phyloP scores from a whole-genome alignment of 2,329 filamentous ascomycete genomes.

The Gaeumannomyces sp. region DNA sequence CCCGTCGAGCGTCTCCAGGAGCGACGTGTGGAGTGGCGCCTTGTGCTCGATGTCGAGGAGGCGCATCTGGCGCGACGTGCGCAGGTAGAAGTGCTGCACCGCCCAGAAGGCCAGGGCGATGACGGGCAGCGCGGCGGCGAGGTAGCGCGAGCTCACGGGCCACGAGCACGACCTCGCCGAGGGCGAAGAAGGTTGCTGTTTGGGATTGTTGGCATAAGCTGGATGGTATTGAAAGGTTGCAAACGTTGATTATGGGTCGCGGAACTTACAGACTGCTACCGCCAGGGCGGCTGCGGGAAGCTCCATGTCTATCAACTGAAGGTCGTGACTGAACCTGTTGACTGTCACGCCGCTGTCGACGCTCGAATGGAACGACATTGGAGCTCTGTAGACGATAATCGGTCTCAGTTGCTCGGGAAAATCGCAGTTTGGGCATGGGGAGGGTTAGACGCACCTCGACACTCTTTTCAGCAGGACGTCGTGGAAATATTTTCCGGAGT shows the following conservation, averaged over 20 bases:
- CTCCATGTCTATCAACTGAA: constrained; percentile 31
- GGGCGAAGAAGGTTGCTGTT: constrained; percentile 17
- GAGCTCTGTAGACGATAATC: constrained; percentile 14
- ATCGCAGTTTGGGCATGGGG: too few species aligned
- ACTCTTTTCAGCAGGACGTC: constrained; percentile 3
- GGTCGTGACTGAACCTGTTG: constrained; percentile 34
- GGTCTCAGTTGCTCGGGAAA: background rate
- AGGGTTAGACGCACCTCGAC: background rate
- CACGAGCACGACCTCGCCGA: constrained; percentile 40
- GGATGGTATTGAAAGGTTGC: constrained; percentile 8
- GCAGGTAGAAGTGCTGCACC: constrained; percentile 44
- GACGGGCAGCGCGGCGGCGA: constrained; percentile 36
- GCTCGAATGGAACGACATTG: constrained; percentile 28
- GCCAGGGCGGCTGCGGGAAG: constrained; percentile 21
- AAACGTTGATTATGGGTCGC: too few species aligned
- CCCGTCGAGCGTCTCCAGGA: constrained; percentile 42
- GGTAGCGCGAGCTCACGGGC: constrained; percentile 36
- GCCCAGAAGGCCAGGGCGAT: constrained; percentile 33
- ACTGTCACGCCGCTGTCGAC: constrained; percentile 29
- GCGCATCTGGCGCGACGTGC: constrained; percentile 45
- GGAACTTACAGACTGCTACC: constrained; percentile 17
- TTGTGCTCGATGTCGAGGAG: constrained; percentile 47
- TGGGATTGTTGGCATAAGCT: background rate
- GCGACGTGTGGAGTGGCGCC: constrained; percentile 37
- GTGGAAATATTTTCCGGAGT: constrained; percentile 3